A percentile compares a stretch with the other conserved stretches of the same genome.
Conservation (phyloP, 2,329 filamentous ascomycete genomes). For the Ascochyta viciae-villosae region DNA sequence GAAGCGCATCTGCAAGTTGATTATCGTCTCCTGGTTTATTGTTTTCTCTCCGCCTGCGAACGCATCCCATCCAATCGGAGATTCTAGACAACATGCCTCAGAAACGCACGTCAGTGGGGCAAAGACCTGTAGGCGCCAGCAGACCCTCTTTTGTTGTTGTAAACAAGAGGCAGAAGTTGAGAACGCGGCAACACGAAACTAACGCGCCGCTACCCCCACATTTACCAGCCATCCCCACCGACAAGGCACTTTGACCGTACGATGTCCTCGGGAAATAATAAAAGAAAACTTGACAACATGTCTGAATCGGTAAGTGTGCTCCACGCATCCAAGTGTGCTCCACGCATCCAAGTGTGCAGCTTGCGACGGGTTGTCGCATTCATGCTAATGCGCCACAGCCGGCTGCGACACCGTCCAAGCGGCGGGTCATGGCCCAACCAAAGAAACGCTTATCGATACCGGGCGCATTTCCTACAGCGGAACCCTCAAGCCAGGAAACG, state of each 20-base stretch:
- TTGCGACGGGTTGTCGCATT: neutral
- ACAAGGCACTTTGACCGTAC: conserved; percentile 8
- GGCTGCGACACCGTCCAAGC: conserved; percentile 6
- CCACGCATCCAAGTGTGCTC: neutral
- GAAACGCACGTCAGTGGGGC: neutral
- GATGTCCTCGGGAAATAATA: conserved; percentile 11
- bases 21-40: neutral
- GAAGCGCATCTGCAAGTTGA: neutral
- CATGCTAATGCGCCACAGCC: conserved; percentile 17
- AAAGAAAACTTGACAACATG: conserved; percentile 12
- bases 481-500: conserved; percentile 14
- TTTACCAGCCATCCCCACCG: conserved; percentile 16
- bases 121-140: conserved; percentile 1
- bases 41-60: neutral
- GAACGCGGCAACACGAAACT: conserved; percentile 14
- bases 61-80: neutral
- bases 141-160: conserved; percentile 11
- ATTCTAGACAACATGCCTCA: neutral
- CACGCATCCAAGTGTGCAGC: neutral
- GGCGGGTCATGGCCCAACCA: conserved; percentile 13
- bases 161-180: conserved; percentile 11
- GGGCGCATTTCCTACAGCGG: conserved; percentile 16
- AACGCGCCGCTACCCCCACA: conserved; percentile 17
- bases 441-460: conserved; percentile 22
- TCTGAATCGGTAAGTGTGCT: conserved; percentile 6